Evolutionary conservation across 495 filamentous ascomycete species (phyloP), one percentile per base, ranked within the genome.

Genomic region (Lasiosphaeria hispida): DNA sequence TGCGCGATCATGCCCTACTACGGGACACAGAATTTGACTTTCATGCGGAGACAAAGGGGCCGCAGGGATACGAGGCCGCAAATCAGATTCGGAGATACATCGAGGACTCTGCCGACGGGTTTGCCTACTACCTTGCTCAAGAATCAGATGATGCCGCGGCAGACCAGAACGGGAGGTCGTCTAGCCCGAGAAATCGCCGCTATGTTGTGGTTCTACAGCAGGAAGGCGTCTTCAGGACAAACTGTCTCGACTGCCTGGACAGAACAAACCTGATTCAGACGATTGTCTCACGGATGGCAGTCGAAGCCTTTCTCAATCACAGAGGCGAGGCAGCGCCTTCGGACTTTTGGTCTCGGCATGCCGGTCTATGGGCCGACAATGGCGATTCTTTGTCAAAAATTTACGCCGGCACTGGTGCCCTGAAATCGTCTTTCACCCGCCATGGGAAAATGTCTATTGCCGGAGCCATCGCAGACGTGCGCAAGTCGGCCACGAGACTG

Each of bases 351-450:
- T 85, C 89, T 69, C 79, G 91, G 36, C 94, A 98, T 73, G 91
- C 90, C 33, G 91, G 82, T 57, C 77, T 98, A 2, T 98, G 94
- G 94, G 94, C 94, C n/a, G 94, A 98, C 69, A 97, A 97, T 75
- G 94, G 94, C 33, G 94, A 98, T 77, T 85, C 91, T 11, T 74
- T 98, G 19, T 96, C 92, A 1, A 89, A 90, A 65, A 97, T 97
- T 15, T 98, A 98, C 70, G 95, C 94, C 8, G 94, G 94, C 36
- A 98, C 94, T 8, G 94, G 95, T 1, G 94, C 94, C 48, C 75
- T 98, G 39, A 97, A 96, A 65, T 91, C 90, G 9, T 97, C 93
- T 0, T 98, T 95, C 63, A 98, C 94, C n/a, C 81, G 94, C 43
- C 85, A 87, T 66, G 94, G 94, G 23, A 98, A 97, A 72, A 96